A percentile compares a stretch with the other conserved stretches of the same genome.
phyloP scores from a whole-genome alignment of 805 yeast species.

The Tetrapisispora pingtungensis region DNA sequence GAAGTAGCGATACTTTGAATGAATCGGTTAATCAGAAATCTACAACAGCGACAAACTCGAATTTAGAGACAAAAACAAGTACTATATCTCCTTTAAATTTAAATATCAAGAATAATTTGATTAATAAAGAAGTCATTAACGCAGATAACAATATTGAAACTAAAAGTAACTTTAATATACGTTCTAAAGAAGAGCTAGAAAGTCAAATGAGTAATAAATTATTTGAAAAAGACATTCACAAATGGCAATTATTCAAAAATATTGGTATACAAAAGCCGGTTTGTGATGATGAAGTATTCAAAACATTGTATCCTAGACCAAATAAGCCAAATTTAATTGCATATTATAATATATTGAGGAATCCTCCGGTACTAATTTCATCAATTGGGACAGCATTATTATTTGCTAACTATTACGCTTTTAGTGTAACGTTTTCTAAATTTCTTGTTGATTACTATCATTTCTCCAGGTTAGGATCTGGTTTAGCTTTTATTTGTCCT shows the following conservation, averaged over 20 bases:
- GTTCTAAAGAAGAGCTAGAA: too few species aligned
- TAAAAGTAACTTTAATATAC: neutral
- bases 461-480: slow-evolving; percentile 29
- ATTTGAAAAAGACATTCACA: neutral
- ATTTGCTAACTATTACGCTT: slow-evolving; percentile 47
- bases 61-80: neutral
- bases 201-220: neutral
- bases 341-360: slow-evolving; percentile 32
- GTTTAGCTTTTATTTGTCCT: slow-evolving; percentile 44
- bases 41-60: neutral
- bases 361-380: slow-evolving; percentile 37
- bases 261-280: slow-evolving; percentile 26
- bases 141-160: too few species aligned
- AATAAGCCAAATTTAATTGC: slow-evolving; percentile 35
- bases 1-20: neutral
- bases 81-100: neutral
- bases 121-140: neutral
- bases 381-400: slow-evolving; percentile 40
- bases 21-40: neutral
- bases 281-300: slow-evolving; percentile 12
- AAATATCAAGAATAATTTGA: slow-evolving; percentile 17
- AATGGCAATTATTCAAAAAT: slow-evolving; percentile 12
- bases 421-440: slow-evolving; percentile 40
- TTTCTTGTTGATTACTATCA: slow-evolving; percentile 32
- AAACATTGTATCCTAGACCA: slow-evolving; percentile 33